Conservation (phyloP, 768 basidiomycete genomes). For the Phaffia tasmanica region DNA sequence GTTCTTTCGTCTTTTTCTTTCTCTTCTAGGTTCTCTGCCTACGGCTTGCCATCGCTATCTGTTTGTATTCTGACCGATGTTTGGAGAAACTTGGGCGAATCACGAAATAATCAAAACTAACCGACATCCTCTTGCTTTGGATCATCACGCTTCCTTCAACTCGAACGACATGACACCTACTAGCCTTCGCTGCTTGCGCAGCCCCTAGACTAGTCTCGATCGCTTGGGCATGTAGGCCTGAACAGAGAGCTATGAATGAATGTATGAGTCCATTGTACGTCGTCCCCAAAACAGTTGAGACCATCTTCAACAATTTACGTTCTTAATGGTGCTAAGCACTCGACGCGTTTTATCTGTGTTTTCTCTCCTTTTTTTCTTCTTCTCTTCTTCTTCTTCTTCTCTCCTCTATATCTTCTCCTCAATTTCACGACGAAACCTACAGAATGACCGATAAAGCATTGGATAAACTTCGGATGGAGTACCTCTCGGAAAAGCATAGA, state of each 20-base stretch:
- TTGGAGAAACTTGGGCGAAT: too few relatives aligned
- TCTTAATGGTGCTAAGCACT: not conserved
- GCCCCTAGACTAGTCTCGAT: slow-evolving; percentile 69
- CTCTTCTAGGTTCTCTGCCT: too few relatives aligned
- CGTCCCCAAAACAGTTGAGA: too few relatives aligned
- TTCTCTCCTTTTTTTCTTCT: not conserved
- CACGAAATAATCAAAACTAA: not conserved
- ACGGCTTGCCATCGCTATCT: too few relatives aligned
- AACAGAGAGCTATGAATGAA: slow-evolving; percentile 57
- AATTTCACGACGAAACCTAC: not conserved
- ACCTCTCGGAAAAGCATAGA: slow-evolving; percentile 17
- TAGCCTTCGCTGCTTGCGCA: slow-evolving; percentile 78
- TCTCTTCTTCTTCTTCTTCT: not conserved
- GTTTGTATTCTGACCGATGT: too few relatives aligned
- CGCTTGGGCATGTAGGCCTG: slow-evolving; percentile 66
- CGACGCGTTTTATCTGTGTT: not conserved
- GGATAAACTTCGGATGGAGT: slow-evolving; percentile 23
- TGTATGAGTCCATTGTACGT: slow-evolving; percentile 47
- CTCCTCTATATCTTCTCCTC: too few relatives aligned
- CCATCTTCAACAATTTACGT: not conserved
- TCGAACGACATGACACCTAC: not conserved
- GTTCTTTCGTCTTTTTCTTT: not conserved
- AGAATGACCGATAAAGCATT: slow-evolving; percentile 14
- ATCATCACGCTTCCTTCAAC: not conserved
- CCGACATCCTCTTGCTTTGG: not conserved